Base-by-base conservation (phyloP, 345 rosid genomes). In the Rhodamnia argentea region DNA sequence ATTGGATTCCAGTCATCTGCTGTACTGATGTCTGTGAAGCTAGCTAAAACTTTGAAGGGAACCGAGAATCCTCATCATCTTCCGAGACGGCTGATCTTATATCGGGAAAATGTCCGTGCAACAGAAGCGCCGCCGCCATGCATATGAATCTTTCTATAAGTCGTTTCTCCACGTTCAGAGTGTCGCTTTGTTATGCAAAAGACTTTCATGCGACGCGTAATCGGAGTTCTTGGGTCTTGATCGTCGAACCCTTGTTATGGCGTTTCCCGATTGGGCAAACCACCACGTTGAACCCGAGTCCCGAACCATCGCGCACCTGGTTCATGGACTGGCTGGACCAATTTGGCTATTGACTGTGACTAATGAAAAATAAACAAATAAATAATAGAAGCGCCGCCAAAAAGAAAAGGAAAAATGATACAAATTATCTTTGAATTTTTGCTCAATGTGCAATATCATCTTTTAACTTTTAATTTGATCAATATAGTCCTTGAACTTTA, bases 271-370 rank as follows among this genome's bases (percentile, higher is more conserved):
- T 62, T 1, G 10, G 5, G 3, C 3, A 0, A 62, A 4, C 42
- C 42, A 16, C 76, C 1, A 1, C 2, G 23, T 15, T 1, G 23
- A 29, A 3, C 76, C 10, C 6, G 23, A 20, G 23, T 32, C 76
- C 6, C 0, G 3, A 64, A 29, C 76, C 42, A 64, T 16, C 12
- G 13, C 6, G 13, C 76, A 64, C 76, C 10, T 4, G 1, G 76
- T 16, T 7, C 44, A 1, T 5, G 1, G 6, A 1, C 23, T 37
- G 1, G 42, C 23, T 1, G 3, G 23, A 64, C 42, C 23, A 5
- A 16, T 42, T 29, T 16, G 18, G 76, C 44, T 29, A 15, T 7
- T 20, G 42, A 64, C 12, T 18, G 42, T 32, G 23, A 29, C 23
- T 3, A 64, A 37, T 15, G 23, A 29, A 32, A 54, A 54, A 54